phyloP scores from a whole-genome alignment of 768 basidiomycete genomes.

The Russula griseocarnosa region DNA sequence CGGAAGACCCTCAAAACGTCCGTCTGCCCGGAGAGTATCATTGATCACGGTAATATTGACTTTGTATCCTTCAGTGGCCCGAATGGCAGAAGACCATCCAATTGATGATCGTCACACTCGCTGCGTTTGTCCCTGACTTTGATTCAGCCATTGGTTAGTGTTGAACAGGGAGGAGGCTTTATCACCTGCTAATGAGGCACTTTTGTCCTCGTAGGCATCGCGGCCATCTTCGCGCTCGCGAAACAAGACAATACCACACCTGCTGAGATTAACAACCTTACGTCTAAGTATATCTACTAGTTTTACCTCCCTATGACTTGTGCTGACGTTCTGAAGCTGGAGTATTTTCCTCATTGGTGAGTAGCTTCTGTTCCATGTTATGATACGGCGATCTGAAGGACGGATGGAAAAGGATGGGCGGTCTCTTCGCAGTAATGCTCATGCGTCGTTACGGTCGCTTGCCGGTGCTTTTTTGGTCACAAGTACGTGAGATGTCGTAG shows the following conservation, averaged over 20 bases:
- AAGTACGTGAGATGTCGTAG: conserved; percentile 38
- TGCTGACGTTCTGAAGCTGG: conserved; percentile 42
- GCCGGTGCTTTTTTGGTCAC: conserved; percentile 69
- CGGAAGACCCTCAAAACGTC: conserved; percentile 63
- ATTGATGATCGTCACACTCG: conserved; percentile 57
- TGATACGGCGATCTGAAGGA: neutral
- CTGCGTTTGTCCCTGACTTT: conserved; percentile 65
- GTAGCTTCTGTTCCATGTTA: conserved; percentile 24
- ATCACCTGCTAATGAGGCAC: neutral
- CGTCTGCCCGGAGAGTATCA: conserved; percentile 19
- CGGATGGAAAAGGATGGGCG: conserved; percentile 46
- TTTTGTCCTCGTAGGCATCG: conserved; percentile 45
- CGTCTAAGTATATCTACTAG: conserved; percentile 40
- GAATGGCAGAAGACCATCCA: conserved; percentile 50
- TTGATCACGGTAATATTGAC: neutral
- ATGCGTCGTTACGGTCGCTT: conserved; percentile 62
- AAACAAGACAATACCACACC: conserved; percentile 51
- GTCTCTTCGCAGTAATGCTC: conserved; percentile 58
- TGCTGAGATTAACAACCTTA: conserved; percentile 56
- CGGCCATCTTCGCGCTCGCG: conserved; percentile 57
- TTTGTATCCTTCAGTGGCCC: conserved; percentile 45
- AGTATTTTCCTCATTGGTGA: conserved; percentile 59
- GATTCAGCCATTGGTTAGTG: conserved; percentile 56
- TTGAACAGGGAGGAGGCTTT: neutral
- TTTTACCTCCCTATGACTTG: conserved; percentile 29